Evolutionary conservation across 2,329 filamentous ascomycete species (phyloP), one percentile per base, ranked within the genome.

Genomic region (Cercospora sp.): DNA sequence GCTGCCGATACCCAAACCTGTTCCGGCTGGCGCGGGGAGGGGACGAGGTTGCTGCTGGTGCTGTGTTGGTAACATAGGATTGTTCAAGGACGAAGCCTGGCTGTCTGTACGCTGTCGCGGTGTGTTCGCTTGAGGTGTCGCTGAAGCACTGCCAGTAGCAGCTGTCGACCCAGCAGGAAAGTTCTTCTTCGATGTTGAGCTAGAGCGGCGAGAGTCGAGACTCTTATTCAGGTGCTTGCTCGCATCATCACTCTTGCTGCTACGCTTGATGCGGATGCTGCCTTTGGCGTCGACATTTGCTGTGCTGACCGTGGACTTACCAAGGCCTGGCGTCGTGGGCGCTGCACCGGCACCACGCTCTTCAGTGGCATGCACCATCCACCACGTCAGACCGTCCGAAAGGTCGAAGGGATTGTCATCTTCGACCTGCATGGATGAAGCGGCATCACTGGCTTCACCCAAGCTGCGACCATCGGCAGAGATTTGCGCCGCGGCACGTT

Each of bases 321-420:
- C 92, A 64, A 97, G 86, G 0, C 94, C 94, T 0, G 95, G 94
- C 0, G 94, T 98, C n/a, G 91, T 90, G 0, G 95, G 95, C 2
- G 85, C 85, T 51, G 93, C 94, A 0, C 93, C 89, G 2, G 72
- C 67, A 18, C 72, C 74, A 76, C 97, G 97, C 80, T 99, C 95
- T 80, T 99, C 95, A 1, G 88, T 86, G 0, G 95, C 95, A 77
- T 99, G 94, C 39, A 99, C 90, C 5, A 99, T 86, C 80, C 97
- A 98, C 95, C 95, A 99, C 36, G 94, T 89, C 59, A 99, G 82
- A 3, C 95, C 95, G 75, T 99, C 95, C 0, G 93, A 97, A 12
- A 99, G 85, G 75, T 97, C 94, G 79, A 99, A 99, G 0, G 95
- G 95, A 76, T 99, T 99, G 72, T 98, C 95, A 70, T 97, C 93